A percentile compares a stretch with the other conserved stretches of the same genome.
Conservation (phyloP, 306 rosid species). For the Corylus americana region DNA sequence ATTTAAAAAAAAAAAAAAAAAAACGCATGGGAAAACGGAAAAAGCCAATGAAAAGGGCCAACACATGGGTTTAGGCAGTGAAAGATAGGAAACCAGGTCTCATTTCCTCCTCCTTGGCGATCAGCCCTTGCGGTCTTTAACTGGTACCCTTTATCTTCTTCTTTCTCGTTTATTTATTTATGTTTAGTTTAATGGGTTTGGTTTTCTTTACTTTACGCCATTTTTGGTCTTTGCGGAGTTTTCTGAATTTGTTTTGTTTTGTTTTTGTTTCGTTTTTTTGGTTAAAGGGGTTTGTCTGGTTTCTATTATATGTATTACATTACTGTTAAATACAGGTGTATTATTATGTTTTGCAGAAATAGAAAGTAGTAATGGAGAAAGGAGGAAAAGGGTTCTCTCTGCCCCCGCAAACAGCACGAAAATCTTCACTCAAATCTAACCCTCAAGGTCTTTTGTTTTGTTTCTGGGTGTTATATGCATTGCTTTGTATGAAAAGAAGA, state of each 20-base stretch:
- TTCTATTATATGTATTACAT: neutral
- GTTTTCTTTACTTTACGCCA: neutral
- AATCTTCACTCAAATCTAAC: slow-evolving; percentile 40
- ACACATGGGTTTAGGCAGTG: too few species aligned
- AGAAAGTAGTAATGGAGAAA: slow-evolving; percentile 54
- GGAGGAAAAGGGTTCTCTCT: slow-evolving; percentile 60
- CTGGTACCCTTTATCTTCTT: neutral
- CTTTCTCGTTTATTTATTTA: neutral
- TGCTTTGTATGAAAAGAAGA: neutral
- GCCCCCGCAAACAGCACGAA: slow-evolving; percentile 18
- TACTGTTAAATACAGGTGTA: neutral
- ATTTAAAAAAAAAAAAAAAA: too few species aligned
- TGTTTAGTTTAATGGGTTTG: neutral
- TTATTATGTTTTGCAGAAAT: slow-evolving; percentile 17
- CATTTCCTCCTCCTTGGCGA: neutral
- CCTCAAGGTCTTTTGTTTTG: slow-evolving; percentile 33
- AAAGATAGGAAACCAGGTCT: too few species aligned
- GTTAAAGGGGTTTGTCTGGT: neutral
- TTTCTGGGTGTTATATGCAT: neutral
- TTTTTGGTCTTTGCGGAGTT: neutral
- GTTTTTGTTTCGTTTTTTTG: neutral
- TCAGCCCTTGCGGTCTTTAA: neutral
- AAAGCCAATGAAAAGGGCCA: too few species aligned
- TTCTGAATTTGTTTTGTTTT: neutral
- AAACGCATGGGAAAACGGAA: neutral